Evolutionary conservation across 345 rosid species (phyloP), one percentile per base, ranked within the genome.

Genomic region (Iberis pinnata): DNA sequence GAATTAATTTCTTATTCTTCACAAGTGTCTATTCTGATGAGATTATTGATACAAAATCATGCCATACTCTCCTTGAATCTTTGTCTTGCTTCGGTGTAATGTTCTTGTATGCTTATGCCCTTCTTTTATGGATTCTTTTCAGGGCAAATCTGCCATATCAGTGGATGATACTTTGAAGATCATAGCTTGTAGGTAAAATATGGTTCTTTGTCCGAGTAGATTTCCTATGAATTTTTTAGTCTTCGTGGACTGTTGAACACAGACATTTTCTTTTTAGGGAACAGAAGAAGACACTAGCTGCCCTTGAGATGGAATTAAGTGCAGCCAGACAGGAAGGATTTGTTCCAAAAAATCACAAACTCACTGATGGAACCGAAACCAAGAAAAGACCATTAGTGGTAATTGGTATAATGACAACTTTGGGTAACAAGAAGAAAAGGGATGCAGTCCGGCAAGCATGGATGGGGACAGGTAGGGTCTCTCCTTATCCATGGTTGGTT

Each of bases 121-220:
- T 55, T 39, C 18, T 31, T 58, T 9, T 27, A n/a, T n/a, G n/a
- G n/a, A n/a, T n/a, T n/a, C n/a, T n/a, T n/a, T n/a, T 39, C 32
- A 92, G 98, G 95, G 88, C 10, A 71, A 77, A 69, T 80, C 98
- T 72, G 86, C 88, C 17, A 64, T 88, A 53, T 83, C 97, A 10
- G 97, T 85, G 53, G 97, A 83, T 56, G 98, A 81, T 67, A 80
- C 97, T 11, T 70, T 88, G 64, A 92, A 88, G 77, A 76, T 92
- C 61, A 85, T 92, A 53, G 74, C 75, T 51, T 92, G 90, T 89
- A 81, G 97, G 98, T 88, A 56, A 69, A 25, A 15, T 6, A 14
- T 15, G 31, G 13, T 40, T 8, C 53, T 46, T 48, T 45, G 49
- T 38, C n/a, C n/a, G n/a, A n/a, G n/a, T n/a, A n/a, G n/a, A 14